phyloP scores from a whole-genome alignment of 768 basidiomycete genomes.

The Calocera cornea region DNA sequence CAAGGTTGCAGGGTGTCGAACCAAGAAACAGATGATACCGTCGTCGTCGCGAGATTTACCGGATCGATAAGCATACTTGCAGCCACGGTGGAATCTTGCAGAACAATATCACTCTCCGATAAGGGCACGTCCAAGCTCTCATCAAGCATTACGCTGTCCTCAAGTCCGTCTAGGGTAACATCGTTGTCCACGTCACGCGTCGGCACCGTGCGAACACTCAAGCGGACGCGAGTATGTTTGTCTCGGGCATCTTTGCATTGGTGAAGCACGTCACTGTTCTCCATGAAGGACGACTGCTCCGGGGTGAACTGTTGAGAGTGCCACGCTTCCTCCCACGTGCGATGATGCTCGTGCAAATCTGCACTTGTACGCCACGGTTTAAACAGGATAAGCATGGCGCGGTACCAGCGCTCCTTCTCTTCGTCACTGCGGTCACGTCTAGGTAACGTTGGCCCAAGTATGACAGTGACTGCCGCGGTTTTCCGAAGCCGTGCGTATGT shows the following conservation, averaged over 20 bases:
- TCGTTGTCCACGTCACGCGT: no score
- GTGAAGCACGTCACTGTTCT: background rate
- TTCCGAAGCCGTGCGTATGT: no score
- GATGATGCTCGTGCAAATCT: slow-evolving; percentile 17
- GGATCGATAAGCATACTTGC: no score
- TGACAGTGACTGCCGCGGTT: slow-evolving; percentile 28
- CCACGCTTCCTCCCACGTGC: slow-evolving; percentile 27
- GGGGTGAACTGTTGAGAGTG: background rate
- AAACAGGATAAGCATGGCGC: slow-evolving; percentile 33
- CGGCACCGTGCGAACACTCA: background rate
- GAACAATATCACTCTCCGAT: no score
- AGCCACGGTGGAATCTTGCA: no score
- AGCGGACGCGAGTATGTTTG: background rate
- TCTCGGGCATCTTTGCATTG: background rate
- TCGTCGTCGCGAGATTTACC: no score
- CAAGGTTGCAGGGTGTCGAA: no score
- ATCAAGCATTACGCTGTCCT: background rate
- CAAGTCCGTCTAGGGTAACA: background rate
- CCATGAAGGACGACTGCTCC: background rate
- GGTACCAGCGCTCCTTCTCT: slow-evolving; percentile 19
- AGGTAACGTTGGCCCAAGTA: slow-evolving; percentile 21
- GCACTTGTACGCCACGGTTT: slow-evolving; percentile 28
- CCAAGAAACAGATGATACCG: no score
- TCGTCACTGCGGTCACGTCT: slow-evolving; percentile 15
- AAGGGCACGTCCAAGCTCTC: no score